Conservation (phyloP, 2,329 filamentous ascomycete species). For the Thelonectria olida region DNA sequence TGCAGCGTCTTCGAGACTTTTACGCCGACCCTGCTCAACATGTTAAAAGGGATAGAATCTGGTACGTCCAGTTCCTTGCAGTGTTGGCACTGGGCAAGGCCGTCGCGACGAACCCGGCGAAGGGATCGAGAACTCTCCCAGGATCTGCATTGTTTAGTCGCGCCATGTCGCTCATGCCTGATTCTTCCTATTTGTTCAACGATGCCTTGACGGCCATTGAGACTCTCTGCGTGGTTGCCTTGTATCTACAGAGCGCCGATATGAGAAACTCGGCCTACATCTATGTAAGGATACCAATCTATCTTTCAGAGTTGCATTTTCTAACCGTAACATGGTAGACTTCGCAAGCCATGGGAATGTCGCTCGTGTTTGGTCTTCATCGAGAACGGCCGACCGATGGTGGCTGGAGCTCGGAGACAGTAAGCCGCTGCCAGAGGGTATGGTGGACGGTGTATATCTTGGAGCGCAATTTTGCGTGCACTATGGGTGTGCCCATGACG, state of each 20-base stretch:
- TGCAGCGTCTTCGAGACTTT: not conserved
- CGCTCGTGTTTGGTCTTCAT: constrained; percentile 13
- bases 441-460: constrained; percentile 21
- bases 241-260: constrained; percentile 19
- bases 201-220: constrained; percentile 18
- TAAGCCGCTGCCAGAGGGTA: constrained; percentile 14
- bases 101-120: constrained; percentile 6
- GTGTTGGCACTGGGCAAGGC: constrained; percentile 15
- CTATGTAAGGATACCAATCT: not conserved
- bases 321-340: not conserved
- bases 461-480: constrained; percentile 13
- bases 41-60: constrained; percentile 4
- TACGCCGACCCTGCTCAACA: constrained; percentile 6
- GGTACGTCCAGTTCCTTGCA: constrained; percentile 17
- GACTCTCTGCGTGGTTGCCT: constrained; percentile 12
- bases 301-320: no score
- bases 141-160: constrained; percentile 12
- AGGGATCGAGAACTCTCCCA: constrained; percentile 8
- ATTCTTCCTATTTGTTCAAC: constrained; percentile 19
- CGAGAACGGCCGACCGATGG: constrained; percentile 19
- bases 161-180: constrained; percentile 21
- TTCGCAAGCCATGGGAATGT: constrained; percentile 19
- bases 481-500: constrained; percentile 17
- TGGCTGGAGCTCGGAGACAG: constrained; percentile 8
- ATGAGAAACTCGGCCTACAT: constrained; percentile 20